Evolutionary conservation across 805 yeast genomes (phyloP).

Genomic region (Lachancea thermotolerans): DNA sequence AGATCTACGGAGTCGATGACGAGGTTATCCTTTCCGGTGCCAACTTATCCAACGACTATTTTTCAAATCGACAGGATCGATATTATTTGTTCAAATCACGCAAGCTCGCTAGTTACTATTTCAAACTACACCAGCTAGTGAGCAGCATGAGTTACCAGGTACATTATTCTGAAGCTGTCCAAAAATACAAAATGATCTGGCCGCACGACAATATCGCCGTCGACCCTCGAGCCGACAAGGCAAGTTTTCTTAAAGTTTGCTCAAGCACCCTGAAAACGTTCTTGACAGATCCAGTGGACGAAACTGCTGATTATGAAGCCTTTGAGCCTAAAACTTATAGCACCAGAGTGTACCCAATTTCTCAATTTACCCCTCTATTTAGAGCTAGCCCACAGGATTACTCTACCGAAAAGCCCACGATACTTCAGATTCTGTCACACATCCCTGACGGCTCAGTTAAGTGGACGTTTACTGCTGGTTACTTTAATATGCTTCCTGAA

Average conservation of each 20-base stretch:
- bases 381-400: constrained; percentile 37
- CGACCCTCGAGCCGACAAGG: constrained; percentile 56
- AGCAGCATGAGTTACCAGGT: constrained; percentile 66
- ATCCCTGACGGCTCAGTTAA: constrained; percentile 45
- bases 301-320: constrained; percentile 8
- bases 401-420: constrained; percentile 77
- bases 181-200: constrained; percentile 63
- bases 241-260: constrained; percentile 49
- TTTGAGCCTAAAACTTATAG: constrained; percentile 27
- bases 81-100: constrained; percentile 65
- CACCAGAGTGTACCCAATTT: constrained; percentile 81
- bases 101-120: constrained; percentile 64
- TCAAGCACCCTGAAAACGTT: constrained; percentile 53
- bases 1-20: constrained; percentile 88
- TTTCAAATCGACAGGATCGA: constrained; percentile 90
- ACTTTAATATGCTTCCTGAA: constrained; percentile 82
- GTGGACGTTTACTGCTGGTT: constrained; percentile 95
- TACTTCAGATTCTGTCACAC: constrained; percentile 53
- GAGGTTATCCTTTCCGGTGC: constrained; percentile 89
- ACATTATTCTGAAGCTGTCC: constrained; percentile 36
- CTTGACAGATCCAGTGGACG: constrained; percentile 24
- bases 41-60: constrained; percentile 83
- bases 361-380: constrained; percentile 83
- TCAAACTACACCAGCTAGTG: constrained; percentile 59
- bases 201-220: constrained; percentile 58